phyloP scores from a whole-genome alignment of 345 rosid genomes.

The Geranium rotundifolium region DNA sequence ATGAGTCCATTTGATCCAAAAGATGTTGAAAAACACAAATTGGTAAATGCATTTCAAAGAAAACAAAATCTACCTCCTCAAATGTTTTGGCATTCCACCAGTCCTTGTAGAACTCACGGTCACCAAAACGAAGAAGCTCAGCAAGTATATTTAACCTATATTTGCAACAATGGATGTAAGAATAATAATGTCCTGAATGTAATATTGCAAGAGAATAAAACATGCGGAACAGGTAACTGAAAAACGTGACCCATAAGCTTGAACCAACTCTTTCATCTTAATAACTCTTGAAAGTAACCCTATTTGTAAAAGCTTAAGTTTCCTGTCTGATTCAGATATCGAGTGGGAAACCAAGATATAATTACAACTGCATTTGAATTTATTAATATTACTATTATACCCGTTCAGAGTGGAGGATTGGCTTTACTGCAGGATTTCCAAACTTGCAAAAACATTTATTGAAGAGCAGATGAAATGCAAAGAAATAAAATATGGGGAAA shows the following conservation, averaged over 20 bases:
- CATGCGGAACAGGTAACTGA: background rate
- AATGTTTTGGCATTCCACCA: slow-evolving; percentile 99
- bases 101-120: slow-evolving; percentile 93
- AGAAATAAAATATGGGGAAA: too few relatives aligned
- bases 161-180: slow-evolving; percentile 2
- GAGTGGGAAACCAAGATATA: background rate
- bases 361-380: too few relatives aligned
- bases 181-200: slow-evolving; percentile 2
- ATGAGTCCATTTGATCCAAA: background rate
- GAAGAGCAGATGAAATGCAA: too few relatives aligned
- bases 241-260: background rate
- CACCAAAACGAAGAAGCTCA: slow-evolving; percentile 93
- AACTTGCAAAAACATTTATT: too few relatives aligned
- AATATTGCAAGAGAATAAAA: background rate
- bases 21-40: background rate
- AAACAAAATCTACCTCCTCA: slow-evolving; percentile 54
- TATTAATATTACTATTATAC: too few relatives aligned
- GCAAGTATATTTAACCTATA: slow-evolving; percentile 91
- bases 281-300: background rate
- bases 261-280: background rate
- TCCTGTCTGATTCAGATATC: background rate
- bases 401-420: background rate
- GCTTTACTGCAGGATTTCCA: background rate
- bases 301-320: background rate
- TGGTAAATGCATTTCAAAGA: slow-evolving; percentile 3